Base-by-base conservation (phyloP, 1,139 yeast genomes). In the Saccharomyces pastorianus region DNA sequence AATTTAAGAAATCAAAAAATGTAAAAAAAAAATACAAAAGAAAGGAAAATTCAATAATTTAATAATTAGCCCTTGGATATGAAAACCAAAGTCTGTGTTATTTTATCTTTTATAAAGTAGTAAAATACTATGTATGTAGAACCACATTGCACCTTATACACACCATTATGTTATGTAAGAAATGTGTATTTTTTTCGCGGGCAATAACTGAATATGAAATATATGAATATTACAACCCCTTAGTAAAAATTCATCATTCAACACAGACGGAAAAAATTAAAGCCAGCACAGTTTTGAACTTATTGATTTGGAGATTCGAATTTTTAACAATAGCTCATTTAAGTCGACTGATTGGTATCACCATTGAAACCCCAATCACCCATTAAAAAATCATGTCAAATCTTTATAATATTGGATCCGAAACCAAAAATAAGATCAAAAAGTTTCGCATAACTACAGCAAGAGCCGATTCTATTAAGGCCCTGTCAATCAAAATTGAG, bases 401-500 rank as follows among this genome's bases (percentile, higher is more conserved):
- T 2, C 53, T 89, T 55, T 87, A 88, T 65, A 71, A 83, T 1
- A 78, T 88, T 59, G 76, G 88, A n/a, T 75, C 83, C 8, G 85
- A 80, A 34, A 86, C 96, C 0, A 74, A 79, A 54, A 71, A 79
- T 20, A 76, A 70, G 17, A 79, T 89, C 52, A 83, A 82, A 59
- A 88, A 86, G 70, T 87, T 87, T 68, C 78, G 95, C 56, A 82
- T 84, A 63, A 74, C 82, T 38, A 84, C 89, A 59, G 83, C 90
- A 9, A 77, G 96, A 65, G 78, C 85, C 5, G 75, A 77, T 38
- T 68, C 72, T 2, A 76, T 86, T 67, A 87, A 86, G 67, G 90
- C 91, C 0, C 71, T 83, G 51, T 76, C 87, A 2, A 62, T 69
- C 14, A 66, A 63, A 51, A 66, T 69, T 42, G 61, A 60, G 83